A percentile compares a stretch with the other conserved stretches of the same genome.
Conservation (phyloP, 2,329 filamentous ascomycete species). For the Monosporascus sp. region DNA sequence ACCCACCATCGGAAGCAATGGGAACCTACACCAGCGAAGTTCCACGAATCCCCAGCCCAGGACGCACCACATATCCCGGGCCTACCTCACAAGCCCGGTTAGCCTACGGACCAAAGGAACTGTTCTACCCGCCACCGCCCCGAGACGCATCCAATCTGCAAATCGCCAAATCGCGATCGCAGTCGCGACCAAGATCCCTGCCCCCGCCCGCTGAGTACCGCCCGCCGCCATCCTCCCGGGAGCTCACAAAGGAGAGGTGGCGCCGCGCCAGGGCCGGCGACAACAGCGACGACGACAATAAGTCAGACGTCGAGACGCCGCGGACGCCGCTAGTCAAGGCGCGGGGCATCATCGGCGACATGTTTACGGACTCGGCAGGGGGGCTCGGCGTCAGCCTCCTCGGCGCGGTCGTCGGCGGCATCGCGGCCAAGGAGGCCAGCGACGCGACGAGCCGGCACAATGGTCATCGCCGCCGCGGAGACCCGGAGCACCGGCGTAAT, state of each 20-base stretch:
- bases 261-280: conserved; percentile 5
- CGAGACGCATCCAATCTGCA: conserved; percentile 12
- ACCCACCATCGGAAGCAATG: conserved; percentile 10
- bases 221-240: conserved; percentile 5
- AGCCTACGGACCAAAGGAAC: conserved; percentile 39
- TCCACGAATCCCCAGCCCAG: conserved; percentile 12
- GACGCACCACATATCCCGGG: conserved; percentile 12
- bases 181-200: conserved; percentile 23
- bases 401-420: conserved; percentile 49
- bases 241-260: conserved; percentile 8
- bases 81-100: conserved; percentile 13
- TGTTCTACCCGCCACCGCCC: conserved; percentile 13
- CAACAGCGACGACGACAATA: conserved; percentile 20
- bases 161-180: conserved; percentile 15
- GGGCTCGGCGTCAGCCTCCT: conserved; percentile 48
- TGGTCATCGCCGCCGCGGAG: conserved; percentile 17
- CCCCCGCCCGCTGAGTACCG: conserved; percentile 17
- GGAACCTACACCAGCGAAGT: conserved; percentile 9
- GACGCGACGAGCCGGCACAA: conserved; percentile 32
- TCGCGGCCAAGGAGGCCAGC: conserved; percentile 45
- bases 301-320: conserved; percentile 15
- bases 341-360: conserved; percentile 36
- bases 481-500: conserved; percentile 26
- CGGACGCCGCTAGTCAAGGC: conserved; percentile 35
- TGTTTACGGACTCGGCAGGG: conserved; percentile 42